Evolutionary conservation across 352 stramenopile species (phyloP).

Genomic region (Globisporangium megalacanthum): DNA sequence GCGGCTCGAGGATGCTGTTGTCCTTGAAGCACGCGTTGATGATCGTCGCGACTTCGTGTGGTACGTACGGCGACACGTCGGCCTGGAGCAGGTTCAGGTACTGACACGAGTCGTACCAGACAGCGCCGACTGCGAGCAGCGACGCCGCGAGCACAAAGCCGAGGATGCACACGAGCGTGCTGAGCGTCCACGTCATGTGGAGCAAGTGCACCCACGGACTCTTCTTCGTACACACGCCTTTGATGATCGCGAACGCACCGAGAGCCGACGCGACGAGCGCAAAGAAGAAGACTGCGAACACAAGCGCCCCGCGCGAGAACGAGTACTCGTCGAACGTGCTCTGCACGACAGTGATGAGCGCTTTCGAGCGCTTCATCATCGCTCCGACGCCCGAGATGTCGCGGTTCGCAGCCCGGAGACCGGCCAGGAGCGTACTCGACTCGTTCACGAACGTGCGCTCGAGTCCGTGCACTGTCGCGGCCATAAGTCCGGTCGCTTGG

Average conservation of each 20-base stretch:
- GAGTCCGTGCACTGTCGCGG: slow-evolving; percentile 22
- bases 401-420: slow-evolving; percentile 34
- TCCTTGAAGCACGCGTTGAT: slow-evolving; percentile 74
- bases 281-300: slow-evolving; percentile 78
- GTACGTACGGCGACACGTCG: slow-evolving; percentile 70
- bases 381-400: slow-evolving; percentile 45
- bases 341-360: slow-evolving; percentile 50
- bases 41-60: slow-evolving; percentile 44
- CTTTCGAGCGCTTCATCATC: slow-evolving; percentile 50
- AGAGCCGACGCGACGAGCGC: slow-evolving; percentile 60
- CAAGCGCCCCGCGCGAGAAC: slow-evolving; percentile 63
- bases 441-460: slow-evolving; percentile 40
- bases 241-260: slow-evolving; percentile 63
- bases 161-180: slow-evolving; percentile 69
- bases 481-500: slow-evolving; percentile 22
- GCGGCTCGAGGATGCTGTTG: slow-evolving; percentile 45
- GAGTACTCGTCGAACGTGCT: slow-evolving; percentile 73
- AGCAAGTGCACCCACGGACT: slow-evolving; percentile 71
- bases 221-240: slow-evolving; percentile 70
- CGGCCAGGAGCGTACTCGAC: slow-evolving; percentile 30
- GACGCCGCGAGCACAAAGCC: slow-evolving; percentile 70
- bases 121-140: slow-evolving; percentile 61
- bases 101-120: slow-evolving; percentile 79
- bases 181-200: slow-evolving; percentile 70
- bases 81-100: slow-evolving; percentile 79